Percentiles rank a stretch among this genome's conserved stretches.
phyloP scores from a whole-genome alignment of 2,329 filamentous ascomycete genomes.

The Beauveria pseudobassiana region DNA sequence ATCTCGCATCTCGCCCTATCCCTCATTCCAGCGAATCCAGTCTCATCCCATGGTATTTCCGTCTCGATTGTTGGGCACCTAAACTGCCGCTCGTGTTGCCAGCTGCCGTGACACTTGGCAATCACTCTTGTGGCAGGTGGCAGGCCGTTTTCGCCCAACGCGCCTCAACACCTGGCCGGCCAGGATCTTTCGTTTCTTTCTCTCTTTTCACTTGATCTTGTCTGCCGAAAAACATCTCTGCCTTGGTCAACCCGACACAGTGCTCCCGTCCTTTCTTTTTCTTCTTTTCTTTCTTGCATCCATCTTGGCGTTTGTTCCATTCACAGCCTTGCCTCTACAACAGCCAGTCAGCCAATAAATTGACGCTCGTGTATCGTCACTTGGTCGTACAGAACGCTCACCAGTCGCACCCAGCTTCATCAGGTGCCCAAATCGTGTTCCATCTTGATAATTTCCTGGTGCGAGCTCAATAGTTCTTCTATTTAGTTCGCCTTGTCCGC shows the following conservation, averaged over 20 bases:
- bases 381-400: slow-evolving; percentile 1
- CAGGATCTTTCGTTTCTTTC: neutral
- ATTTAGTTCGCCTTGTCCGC: neutral
- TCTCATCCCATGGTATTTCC: neutral
- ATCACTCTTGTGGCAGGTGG: slow-evolving; percentile 10
- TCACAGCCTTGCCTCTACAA: neutral
- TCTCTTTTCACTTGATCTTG: neutral
- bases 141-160: slow-evolving; percentile 8
- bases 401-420: neutral
- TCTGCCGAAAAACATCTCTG: no score
- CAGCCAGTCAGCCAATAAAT: neutral
- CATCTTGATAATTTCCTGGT: neutral
- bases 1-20: neutral
- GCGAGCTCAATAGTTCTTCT: neutral
- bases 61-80: neutral
- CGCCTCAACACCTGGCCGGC: neutral
- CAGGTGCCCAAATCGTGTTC: neutral
- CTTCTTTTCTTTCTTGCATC: neutral
- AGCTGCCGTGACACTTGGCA: slow-evolving; percentile 11
- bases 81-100: neutral
- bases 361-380: neutral
- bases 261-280: neutral
- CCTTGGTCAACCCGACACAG: no score
- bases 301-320: neutral
- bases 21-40: neutral